These are phyloP conservation scores for Backusella circina DNA, from an alignment of 192 early-diverging fungal species.

Conservation along the genomic window DNA sequence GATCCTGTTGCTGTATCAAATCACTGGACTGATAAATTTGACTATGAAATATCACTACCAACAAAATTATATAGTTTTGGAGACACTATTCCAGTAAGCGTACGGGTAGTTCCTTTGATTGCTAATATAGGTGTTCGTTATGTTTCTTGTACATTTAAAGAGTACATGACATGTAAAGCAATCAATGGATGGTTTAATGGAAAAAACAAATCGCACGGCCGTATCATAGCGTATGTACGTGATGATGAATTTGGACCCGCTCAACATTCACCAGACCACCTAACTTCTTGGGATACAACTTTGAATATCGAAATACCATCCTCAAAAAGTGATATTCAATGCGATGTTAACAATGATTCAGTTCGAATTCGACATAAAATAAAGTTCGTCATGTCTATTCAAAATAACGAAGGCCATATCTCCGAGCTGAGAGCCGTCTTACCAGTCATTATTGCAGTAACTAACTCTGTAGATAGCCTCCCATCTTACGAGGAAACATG, in stretches of 20 bases:
- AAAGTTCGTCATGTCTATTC: slow-evolving; percentile 27
- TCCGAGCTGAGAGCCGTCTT: slow-evolving; percentile 33
- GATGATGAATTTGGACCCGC: neutral
- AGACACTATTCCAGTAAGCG: slow-evolving; percentile 42
- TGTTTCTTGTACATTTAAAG: slow-evolving; percentile 47
- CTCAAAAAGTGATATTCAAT: slow-evolving; percentile 9
- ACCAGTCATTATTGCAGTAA: slow-evolving; percentile 24
- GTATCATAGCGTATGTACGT: neutral
- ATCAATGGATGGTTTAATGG: neutral
- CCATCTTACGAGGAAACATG: slow-evolving; percentile 32
- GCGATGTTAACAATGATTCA: slow-evolving; percentile 26
- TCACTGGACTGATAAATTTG: slow-evolving; percentile 46
- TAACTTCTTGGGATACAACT: slow-evolving; percentile 5
- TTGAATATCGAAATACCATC: slow-evolving; percentile 10
- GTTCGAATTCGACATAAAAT: slow-evolving; percentile 33
- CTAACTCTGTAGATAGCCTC: neutral
- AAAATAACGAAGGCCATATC: slow-evolving; percentile 14
- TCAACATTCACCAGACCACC: neutral
- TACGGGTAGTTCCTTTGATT: slow-evolving; percentile 40
- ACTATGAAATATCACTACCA: slow-evolving; percentile 51
- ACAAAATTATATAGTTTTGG: slow-evolving; percentile 48
- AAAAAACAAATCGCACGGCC: slow-evolving; percentile 4
- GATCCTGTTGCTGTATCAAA: slow-evolving; percentile 44
- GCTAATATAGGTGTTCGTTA: slow-evolving; percentile 38
- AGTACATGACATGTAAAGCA: slow-evolving; percentile 47